Conservation (phyloP, 2,329 filamentous ascomycete genomes). For the Colletotrichum musicola region DNA sequence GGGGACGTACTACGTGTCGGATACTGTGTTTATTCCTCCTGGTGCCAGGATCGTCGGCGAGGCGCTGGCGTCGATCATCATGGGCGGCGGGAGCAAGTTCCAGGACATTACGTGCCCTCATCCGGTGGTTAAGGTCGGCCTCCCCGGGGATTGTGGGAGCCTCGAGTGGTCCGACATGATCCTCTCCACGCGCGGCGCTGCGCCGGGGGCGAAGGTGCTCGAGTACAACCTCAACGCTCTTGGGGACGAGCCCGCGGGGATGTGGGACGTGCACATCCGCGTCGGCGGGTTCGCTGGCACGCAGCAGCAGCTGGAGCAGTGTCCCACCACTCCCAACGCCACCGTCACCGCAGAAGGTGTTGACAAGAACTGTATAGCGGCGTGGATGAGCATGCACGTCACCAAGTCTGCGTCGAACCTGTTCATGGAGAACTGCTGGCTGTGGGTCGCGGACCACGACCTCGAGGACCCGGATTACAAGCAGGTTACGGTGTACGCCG, state of each 20-base stretch:
- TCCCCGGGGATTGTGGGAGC: slow-evolving; percentile 70
- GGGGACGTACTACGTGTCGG: slow-evolving; percentile 70
- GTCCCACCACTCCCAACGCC: slow-evolving; percentile 60
- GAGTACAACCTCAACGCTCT: slow-evolving; percentile 76
- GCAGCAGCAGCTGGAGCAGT: slow-evolving; percentile 72
- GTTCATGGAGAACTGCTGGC: slow-evolving; percentile 60
- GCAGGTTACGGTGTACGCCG: slow-evolving; percentile 65
- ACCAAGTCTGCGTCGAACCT: slow-evolving; percentile 53
- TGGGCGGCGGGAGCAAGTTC: slow-evolving; percentile 69
- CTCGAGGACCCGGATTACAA: slow-evolving; percentile 62
- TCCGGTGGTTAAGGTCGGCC: slow-evolving; percentile 76
- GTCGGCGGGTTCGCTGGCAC: slow-evolving; percentile 80
- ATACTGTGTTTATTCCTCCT: slow-evolving; percentile 64
- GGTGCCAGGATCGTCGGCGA: slow-evolving; percentile 72
- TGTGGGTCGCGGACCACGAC: slow-evolving; percentile 67
- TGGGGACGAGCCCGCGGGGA: slow-evolving; percentile 59
- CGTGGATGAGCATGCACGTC: slow-evolving; percentile 59
- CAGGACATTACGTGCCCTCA: slow-evolving; percentile 69
- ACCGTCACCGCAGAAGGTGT: slow-evolving; percentile 15
- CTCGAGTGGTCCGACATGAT: slow-evolving; percentile 81
- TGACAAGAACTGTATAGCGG: slow-evolving; percentile 53
- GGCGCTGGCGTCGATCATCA: slow-evolving; percentile 63
- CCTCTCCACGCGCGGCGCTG: slow-evolving; percentile 75
- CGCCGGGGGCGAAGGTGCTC: slow-evolving; percentile 77
- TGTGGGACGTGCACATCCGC: slow-evolving; percentile 85